These are phyloP conservation scores for Pestalotiopsis sp. DNA, from an alignment of 2,329 filamentous ascomycete species.

Conservation along the genomic window DNA sequence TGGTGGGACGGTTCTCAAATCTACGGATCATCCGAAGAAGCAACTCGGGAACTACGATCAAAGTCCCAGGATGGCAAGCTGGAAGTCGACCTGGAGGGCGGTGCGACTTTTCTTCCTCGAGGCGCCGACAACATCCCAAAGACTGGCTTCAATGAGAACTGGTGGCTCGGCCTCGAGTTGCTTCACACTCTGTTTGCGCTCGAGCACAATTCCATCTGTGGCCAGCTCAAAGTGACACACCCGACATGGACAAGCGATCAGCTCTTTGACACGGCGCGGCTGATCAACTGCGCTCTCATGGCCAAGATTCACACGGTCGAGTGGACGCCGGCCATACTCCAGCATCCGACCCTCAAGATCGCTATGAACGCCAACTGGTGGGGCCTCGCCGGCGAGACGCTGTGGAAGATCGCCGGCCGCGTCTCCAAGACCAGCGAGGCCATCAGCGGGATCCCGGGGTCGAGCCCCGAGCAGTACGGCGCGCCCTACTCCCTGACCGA, in stretches of 20 bases:
- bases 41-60: constrained; percentile 37
- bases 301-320: constrained; percentile 53
- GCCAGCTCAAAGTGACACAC: constrained; percentile 35
- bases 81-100: constrained; percentile 32
- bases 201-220: constrained; percentile 48
- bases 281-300: constrained; percentile 49
- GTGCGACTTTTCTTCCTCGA: constrained; percentile 40
- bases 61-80: constrained; percentile 41
- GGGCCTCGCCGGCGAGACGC: constrained; percentile 42
- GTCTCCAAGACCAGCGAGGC: constrained; percentile 41
- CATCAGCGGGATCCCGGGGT: constrained; percentile 31
- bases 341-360: constrained; percentile 44
- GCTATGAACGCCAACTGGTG: constrained; percentile 49
- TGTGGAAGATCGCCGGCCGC: constrained; percentile 43
- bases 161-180: constrained; percentile 50
- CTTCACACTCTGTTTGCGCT: constrained; percentile 48
- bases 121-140: constrained; percentile 37
- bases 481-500: constrained; percentile 44
- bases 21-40: constrained; percentile 42
- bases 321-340: constrained; percentile 50
- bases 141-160: constrained; percentile 46
- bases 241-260: constrained; percentile 41
- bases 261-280: constrained; percentile 45
- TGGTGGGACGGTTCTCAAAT: constrained; percentile 53
- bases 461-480: constrained; percentile 34